Evolutionary conservation across 164 flowering plant genomes (phyloP).

Genomic region (Kalanchoe fedtschenkoi): DNA sequence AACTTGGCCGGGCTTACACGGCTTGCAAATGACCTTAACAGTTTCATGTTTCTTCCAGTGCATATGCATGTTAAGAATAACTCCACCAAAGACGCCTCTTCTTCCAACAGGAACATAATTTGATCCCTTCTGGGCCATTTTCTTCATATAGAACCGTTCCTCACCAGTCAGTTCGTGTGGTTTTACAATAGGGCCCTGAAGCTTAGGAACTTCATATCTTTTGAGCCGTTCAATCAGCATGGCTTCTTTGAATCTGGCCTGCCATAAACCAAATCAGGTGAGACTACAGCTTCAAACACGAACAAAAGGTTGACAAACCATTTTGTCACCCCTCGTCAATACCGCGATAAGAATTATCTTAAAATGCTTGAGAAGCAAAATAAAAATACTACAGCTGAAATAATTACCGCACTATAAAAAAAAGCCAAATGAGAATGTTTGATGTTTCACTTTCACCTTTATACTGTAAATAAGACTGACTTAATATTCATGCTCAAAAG

Average conservation of each 20-base stretch:
- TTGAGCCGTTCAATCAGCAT: constrained; percentile 64
- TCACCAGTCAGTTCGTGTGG: constrained; percentile 67
- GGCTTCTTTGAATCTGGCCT: constrained; percentile 88
- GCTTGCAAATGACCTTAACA: constrained; percentile 80
- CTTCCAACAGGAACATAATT: constrained; percentile 82
- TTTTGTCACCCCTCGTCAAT: neutral
- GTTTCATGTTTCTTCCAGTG: constrained; percentile 98
- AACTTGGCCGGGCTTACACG: constrained; percentile 78
- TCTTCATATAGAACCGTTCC: constrained; percentile 74
- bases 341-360: neutral
- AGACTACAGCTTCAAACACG: neutral
- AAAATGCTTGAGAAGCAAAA: neutral
- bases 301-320: neutral
- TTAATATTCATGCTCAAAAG: neutral
- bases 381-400: neutral
- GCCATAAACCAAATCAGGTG: constrained; percentile 12
- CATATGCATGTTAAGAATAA: constrained; percentile 90
- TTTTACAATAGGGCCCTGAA: constrained; percentile 63
- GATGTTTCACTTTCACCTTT: neutral
- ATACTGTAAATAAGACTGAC: neutral
- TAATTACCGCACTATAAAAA: neutral
- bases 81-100: constrained; percentile 92
- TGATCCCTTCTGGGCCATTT: constrained; percentile 82
- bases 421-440: neutral
- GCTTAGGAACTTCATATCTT: constrained; percentile 69